A percentile compares a stretch with the other conserved stretches of the same genome.
Evolutionary conservation across 345 rosid genomes (phyloP).

Genomic region (Arabidopsis thaliana): TAIR10.1 NC_003070.9:30089501-30090000

Average conservation of each 20-base stretch:
- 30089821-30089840: slow-evolving; percentile 77
- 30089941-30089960: neutral
- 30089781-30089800: slow-evolving; percentile 91
- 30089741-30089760: slow-evolving; percentile 65
- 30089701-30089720: slow-evolving; percentile 19
- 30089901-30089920: slow-evolving; percentile 24
- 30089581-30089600: slow-evolving; percentile 97
- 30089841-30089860: slow-evolving; percentile 81
- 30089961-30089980: neutral
- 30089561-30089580: slow-evolving; percentile 51
- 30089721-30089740: slow-evolving; percentile 24
- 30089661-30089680: slow-evolving; percentile 91
- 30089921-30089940: slow-evolving; percentile 20
- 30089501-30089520: neutral
- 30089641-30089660: slow-evolving; percentile 94
- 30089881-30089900: slow-evolving; percentile 2
- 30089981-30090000: slow-evolving; percentile 19
- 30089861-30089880: slow-evolving; percentile 63
- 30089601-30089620: slow-evolving; percentile 99
- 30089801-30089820: slow-evolving; percentile 87
- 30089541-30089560: slow-evolving; percentile 5
- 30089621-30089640: slow-evolving; percentile 93
- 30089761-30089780: slow-evolving; percentile 84
- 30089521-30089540: neutral
- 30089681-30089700: slow-evolving; percentile 15